Evolutionary conservation across 2,329 filamentous ascomycete species (phyloP).

Genomic region (Apiospora saccharicola): DNA sequence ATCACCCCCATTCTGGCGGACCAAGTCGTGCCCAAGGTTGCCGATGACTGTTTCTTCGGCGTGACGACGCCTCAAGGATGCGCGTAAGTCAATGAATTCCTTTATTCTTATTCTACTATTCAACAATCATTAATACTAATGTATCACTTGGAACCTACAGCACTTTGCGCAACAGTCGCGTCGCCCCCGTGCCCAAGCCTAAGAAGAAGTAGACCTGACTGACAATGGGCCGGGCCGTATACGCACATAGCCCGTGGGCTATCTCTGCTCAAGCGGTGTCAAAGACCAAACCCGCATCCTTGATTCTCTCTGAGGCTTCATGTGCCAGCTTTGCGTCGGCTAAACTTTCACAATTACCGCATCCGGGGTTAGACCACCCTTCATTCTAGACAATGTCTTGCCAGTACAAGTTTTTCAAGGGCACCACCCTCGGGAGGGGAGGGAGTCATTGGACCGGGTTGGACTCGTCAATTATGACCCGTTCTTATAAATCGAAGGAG

Average conservation of each 20-base stretch:
- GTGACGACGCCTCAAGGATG: conserved; percentile 64
- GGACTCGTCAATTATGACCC: neutral
- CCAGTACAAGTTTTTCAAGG: neutral
- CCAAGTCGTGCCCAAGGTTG: conserved; percentile 57
- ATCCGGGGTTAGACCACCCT: neutral
- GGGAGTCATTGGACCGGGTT: neutral
- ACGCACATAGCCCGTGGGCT: neutral
- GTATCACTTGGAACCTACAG: neutral
- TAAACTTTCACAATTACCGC: neutral
- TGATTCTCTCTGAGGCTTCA: neutral
- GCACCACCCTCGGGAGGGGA: neutral
- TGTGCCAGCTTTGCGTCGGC: neutral
- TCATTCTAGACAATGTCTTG: neutral
- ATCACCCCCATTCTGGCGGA: conserved; percentile 60
- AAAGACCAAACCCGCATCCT: neutral
- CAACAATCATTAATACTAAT: neutral
- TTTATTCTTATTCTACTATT: neutral
- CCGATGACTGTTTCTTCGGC: conserved; percentile 63
- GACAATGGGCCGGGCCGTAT: neutral
- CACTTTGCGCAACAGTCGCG: neutral
- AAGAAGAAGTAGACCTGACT: conserved; percentile 3
- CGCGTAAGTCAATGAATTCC: conserved; percentile 53
- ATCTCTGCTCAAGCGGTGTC: neutral
- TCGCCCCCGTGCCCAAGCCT: neutral
- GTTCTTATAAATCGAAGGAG: neutral